phyloP scores from a whole-genome alignment of 2,329 filamentous ascomycete genomes.

The Ophiocordyceps australis region DNA sequence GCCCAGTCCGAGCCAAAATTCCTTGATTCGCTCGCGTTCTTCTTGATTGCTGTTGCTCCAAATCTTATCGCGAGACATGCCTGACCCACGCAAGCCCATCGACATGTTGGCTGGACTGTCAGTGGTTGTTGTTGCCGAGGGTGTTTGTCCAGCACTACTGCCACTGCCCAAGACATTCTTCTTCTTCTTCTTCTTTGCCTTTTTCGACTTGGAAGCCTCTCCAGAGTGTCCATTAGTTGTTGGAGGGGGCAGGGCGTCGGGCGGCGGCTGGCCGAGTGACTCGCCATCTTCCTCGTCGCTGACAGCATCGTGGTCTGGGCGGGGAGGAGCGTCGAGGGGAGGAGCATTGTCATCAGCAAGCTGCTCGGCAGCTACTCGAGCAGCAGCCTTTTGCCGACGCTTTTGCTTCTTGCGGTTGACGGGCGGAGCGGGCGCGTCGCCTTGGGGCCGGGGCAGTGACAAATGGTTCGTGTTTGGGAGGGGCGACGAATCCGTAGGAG shows the following conservation, averaged over 20 bases:
- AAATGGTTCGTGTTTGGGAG: slow-evolving; percentile 33
- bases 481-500: slow-evolving; percentile 31
- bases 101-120: slow-evolving; percentile 6
- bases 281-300: slow-evolving; percentile 34
- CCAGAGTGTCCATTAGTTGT: slow-evolving; percentile 11
- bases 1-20: slow-evolving; percentile 89
- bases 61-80: slow-evolving; percentile 64
- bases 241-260: slow-evolving; percentile 7
- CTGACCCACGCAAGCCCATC: slow-evolving; percentile 15
- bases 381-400: slow-evolving; percentile 70
- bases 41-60: slow-evolving; percentile 94
- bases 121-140: not conserved
- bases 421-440: slow-evolving; percentile 18
- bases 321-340: slow-evolving; percentile 18
- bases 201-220: slow-evolving; percentile 27
- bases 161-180: slow-evolving; percentile 20
- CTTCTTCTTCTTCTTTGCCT: slow-evolving; percentile 55
- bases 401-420: slow-evolving; percentile 95
- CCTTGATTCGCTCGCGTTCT: slow-evolving; percentile 92
- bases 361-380: slow-evolving; percentile 34
- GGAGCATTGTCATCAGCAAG: slow-evolving; percentile 20
- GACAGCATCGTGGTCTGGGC: slow-evolving; percentile 25
- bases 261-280: slow-evolving; percentile 20
- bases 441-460: slow-evolving; percentile 21
- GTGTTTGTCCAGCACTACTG: slow-evolving; percentile 5